phyloP scores from a whole-genome alignment of 2,329 filamentous ascomycete species.

The Ophiostoma perfectum region DNA sequence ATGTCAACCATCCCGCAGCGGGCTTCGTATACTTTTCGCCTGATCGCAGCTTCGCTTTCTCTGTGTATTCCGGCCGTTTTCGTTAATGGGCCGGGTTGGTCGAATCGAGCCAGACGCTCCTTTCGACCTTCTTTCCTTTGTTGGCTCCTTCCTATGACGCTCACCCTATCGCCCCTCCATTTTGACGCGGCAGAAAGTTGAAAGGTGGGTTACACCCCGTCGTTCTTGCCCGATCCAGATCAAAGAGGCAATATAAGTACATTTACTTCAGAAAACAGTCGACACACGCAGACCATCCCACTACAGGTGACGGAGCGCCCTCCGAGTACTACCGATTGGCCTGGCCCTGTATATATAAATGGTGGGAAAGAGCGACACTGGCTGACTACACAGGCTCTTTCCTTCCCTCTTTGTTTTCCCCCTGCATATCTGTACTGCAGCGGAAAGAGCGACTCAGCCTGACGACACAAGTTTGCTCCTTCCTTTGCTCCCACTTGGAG shows the following conservation, averaged over 20 bases:
- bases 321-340: slow-evolving; percentile 3
- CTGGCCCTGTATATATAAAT: background rate
- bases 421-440: too few relatives aligned
- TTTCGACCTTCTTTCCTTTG: too few relatives aligned
- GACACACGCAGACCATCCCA: background rate
- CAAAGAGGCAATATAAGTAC: background rate
- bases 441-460: background rate
- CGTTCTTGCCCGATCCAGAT: background rate
- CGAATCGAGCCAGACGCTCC: too few relatives aligned
- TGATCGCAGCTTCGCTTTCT: background rate
- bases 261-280: background rate
- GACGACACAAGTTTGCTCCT: slow-evolving; percentile 3
- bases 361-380: background rate
- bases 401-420: background rate
- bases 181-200: background rate
- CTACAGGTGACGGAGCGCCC: background rate
- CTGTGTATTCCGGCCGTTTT: too few relatives aligned
- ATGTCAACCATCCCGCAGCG: background rate
- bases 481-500: background rate
- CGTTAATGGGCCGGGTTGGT: too few relatives aligned
- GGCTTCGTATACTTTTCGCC: background rate
- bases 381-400: background rate
- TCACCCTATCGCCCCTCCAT: background rate
- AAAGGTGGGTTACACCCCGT: slow-evolving; percentile 5
- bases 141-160: background rate